Evolutionary conservation across 805 yeast genomes (phyloP).

Genomic region (Pichia phayaonensis): DNA sequence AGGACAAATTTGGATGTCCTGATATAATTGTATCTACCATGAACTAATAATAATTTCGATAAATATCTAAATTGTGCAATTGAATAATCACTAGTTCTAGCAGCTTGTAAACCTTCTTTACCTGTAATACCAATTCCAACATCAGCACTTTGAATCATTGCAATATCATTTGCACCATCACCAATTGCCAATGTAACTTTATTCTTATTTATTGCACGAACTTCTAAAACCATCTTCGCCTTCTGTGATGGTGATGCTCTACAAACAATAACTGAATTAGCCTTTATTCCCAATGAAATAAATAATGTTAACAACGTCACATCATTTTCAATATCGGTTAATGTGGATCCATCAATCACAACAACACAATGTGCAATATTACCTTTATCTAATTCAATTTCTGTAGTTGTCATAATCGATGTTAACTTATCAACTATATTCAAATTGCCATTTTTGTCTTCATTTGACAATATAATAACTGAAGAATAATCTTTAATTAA

Average conservation of each 20-base stretch:
- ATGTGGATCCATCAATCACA: conserved; percentile 90
- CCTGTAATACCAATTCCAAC: conserved; percentile 98
- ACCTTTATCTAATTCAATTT: conserved; percentile 63
- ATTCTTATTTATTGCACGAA: conserved; percentile 58
- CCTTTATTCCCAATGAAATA: conserved; percentile 74
- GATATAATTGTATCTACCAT: conserved; percentile 92
- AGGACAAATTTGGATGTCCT: conserved; percentile 87
- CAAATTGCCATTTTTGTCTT: conserved; percentile 9
- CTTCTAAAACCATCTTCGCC: conserved; percentile 76
- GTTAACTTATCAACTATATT: conserved; percentile 42
- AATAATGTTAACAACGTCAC: conserved; percentile 65
- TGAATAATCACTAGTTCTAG: conserved; percentile 88
- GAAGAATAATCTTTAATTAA: conserved; percentile 90
- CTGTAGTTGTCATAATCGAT: conserved; percentile 66
- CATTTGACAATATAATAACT: conserved; percentile 54
- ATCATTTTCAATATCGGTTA: conserved; percentile 66
- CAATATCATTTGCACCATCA: conserved; percentile 98
- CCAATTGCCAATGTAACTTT: conserved; percentile 93
- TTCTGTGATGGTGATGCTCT: conserved; percentile 97
- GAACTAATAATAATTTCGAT: conserved; percentile 77
- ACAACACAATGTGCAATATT: conserved; percentile 89
- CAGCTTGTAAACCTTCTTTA: conserved; percentile 94
- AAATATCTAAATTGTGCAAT: conserved; percentile 90
- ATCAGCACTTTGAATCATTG: conserved; percentile 98
- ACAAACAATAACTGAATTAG: conserved; percentile 90